phyloP scores from a whole-genome alignment of 2,329 filamentous ascomycete species.

The Conoideocrella luteorostrata region DNA sequence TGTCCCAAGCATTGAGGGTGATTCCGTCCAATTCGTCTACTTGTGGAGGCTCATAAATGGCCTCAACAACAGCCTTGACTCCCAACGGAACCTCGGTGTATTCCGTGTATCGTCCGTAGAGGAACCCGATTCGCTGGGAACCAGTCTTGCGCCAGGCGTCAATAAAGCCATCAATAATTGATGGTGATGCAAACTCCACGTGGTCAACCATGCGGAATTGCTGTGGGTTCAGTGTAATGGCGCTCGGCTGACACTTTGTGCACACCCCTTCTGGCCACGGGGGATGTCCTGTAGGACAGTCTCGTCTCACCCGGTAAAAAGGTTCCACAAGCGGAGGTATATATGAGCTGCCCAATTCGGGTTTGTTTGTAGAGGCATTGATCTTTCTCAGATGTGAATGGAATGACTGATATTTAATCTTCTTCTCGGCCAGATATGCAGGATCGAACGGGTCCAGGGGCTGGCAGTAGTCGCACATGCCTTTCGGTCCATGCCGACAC shows the following conservation, averaged over 20 bases:
- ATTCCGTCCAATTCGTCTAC: slow-evolving; percentile 83
- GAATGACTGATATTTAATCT: slow-evolving; percentile 98
- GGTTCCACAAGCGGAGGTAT: slow-evolving; percentile 93
- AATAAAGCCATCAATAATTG: slow-evolving; percentile 82
- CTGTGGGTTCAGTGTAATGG: slow-evolving; percentile 91
- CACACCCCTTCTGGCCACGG: slow-evolving; percentile 95
- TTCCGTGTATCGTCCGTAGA: slow-evolving; percentile 87
- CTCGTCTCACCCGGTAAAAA: slow-evolving; percentile 78
- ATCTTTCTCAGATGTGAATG: slow-evolving; percentile 91
- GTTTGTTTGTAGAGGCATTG: slow-evolving; percentile 93
- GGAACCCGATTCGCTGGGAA: slow-evolving; percentile 75
- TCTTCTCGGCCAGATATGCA: slow-evolving; percentile 86
- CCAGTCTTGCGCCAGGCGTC: slow-evolving; percentile 88
- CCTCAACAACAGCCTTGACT: slow-evolving; percentile 91
- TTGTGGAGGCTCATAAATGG: slow-evolving; percentile 94
- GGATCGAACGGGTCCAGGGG: slow-evolving; percentile 88
- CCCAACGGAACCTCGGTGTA: slow-evolving; percentile 91
- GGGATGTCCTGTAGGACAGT: slow-evolving; percentile 90
- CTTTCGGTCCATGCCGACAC: slow-evolving; percentile 93
- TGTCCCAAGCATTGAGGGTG: slow-evolving; percentile 76
- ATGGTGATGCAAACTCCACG: slow-evolving; percentile 85
- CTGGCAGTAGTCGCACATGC: slow-evolving; percentile 99
- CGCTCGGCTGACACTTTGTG: slow-evolving; percentile 95
- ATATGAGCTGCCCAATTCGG: slow-evolving; percentile 86
- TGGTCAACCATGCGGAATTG: slow-evolving; percentile 96